phyloP scores from a whole-genome alignment of 78 protist species.

The Polysphondylium violaceum region DNA sequence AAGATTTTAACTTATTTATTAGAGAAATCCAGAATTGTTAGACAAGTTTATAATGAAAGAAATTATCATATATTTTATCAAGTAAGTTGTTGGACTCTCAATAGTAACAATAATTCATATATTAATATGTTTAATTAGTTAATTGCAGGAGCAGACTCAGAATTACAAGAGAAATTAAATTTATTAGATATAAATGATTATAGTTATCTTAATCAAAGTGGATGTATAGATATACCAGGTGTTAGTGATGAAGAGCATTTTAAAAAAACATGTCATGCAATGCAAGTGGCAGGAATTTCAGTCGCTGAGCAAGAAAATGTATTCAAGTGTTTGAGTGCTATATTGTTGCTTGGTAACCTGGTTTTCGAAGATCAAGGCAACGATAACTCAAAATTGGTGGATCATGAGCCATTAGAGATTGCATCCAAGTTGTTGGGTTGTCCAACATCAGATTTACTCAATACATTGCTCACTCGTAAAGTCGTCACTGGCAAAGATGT shows the following conservation, averaged over 20 bases:
- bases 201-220: constrained; percentile 65
- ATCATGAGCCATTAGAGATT: constrained; percentile 50
- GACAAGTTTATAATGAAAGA: constrained; percentile 89
- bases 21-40: constrained; percentile 91
- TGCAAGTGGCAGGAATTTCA: constrained; percentile 78
- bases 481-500: constrained; percentile 67
- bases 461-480: constrained; percentile 53
- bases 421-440: constrained; percentile 37
- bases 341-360: constrained; percentile 87
- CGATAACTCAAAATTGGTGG: constrained; percentile 19
- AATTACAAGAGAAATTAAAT: constrained; percentile 39
- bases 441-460: constrained; percentile 7
- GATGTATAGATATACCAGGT: constrained; percentile 73
- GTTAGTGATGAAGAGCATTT: constrained; percentile 73
- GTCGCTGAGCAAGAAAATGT: constrained; percentile 54
- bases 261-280: constrained; percentile 64
- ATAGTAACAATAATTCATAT: constrained; percentile 4
- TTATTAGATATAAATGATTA: constrained; percentile 43
- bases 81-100: constrained; percentile 17
- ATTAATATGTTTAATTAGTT: constrained; percentile 7
- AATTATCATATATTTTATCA: constrained; percentile 92
- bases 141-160: constrained; percentile 51
- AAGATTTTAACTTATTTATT: constrained; percentile 86
- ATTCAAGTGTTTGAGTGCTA: constrained; percentile 63
- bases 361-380: constrained; percentile 44